Base-by-base conservation (phyloP, 2,329 filamentous ascomycete genomes). In the Fusarium siculi region DNA sequence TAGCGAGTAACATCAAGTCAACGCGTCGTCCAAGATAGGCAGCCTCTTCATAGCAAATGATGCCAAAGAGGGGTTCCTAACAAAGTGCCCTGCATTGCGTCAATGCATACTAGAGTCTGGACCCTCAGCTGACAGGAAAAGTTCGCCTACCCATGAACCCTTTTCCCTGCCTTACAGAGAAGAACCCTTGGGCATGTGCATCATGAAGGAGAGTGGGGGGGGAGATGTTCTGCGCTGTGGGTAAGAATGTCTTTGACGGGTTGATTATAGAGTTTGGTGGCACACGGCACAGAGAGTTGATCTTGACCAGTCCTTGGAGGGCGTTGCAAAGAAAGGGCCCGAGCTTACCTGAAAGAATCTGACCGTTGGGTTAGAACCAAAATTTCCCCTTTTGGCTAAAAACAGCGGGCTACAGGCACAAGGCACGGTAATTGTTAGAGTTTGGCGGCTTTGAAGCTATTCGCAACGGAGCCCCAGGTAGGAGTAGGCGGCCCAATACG, bases 241-340 rank as follows among this genome's bases (percentile, higher is more conserved):
- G 54, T 28, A 37, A 50, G 5, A 11, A 30, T 42, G 63, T 58
- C 46, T 66, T 50, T 47, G 37, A 19, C 47, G 16, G 32, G 16
- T 25, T 63, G 28, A 42, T 36, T 25, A 68, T 52, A 65, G 50
- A 65, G 52, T 58, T 64, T 55, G n/a, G 55, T 68, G 66, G 55
- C 47, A 49, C 49, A 44, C 50, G 52, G 65, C 58, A 53, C 36
- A 65, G 32, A 32, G 14, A 10, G 30, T 46, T 39, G 25, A 53
- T 49, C 32, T 10, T 50, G 32, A 18, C 55, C 30, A 36, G 40
- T 36, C 44, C 14, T 30, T 36, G 14, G 23, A 36, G 40, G 40
- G 40, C 30, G 54, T 57, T 34, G 10, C 28, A 12, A 25, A 49
- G 21, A 19, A 16, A 37, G 42, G 55, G 55, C 16, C 55, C 55